Percentiles rank a stretch among this genome's conserved stretches.
These are phyloP conservation scores for Podospora pseudopauciseta DNA, from an alignment of 495 filamentous ascomycete species.

Conservation along the genomic window DNA sequence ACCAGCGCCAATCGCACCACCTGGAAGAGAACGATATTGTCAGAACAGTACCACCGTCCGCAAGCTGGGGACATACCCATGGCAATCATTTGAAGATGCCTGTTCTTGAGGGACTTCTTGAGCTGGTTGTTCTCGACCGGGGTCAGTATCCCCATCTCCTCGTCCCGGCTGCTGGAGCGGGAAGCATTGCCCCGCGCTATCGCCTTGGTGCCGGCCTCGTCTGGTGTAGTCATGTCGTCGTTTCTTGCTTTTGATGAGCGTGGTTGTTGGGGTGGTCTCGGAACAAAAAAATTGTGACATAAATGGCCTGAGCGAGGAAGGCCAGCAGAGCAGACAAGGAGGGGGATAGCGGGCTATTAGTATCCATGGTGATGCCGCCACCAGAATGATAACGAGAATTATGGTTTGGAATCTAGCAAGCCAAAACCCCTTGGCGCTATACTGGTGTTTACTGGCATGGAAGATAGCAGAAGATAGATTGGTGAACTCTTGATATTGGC, in stretches of 20 bases:
- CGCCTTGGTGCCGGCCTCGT: conserved; percentile 12
- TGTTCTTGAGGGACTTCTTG: conserved; percentile 32
- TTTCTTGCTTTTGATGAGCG: background rate
- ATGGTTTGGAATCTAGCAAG: background rate
- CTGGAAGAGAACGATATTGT: conserved; percentile 26
- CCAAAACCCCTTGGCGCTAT: background rate
- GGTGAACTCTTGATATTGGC: background rate
- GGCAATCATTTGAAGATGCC: conserved; percentile 76
- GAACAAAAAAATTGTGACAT: background rate
- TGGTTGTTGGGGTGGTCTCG: background rate
- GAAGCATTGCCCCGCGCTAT: conserved; percentile 7
- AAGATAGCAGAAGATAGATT: background rate
- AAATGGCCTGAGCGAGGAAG: background rate
- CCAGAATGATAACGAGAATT: background rate
- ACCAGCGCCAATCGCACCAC: conserved; percentile 56
- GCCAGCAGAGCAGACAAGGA: background rate
- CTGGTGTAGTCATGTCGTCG: conserved; percentile 1
- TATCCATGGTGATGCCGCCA: background rate
- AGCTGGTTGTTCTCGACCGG: conserved; percentile 27
- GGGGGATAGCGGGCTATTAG: background rate
- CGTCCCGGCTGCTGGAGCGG: conserved; percentile 21
- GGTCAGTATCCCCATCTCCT: conserved; percentile 27
- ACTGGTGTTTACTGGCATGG: background rate
- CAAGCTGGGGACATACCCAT: conserved; percentile 47
- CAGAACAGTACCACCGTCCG: background rate